phyloP scores from a whole-genome alignment of 2,329 filamentous ascomycete species.

The Periconia sp. region DNA sequence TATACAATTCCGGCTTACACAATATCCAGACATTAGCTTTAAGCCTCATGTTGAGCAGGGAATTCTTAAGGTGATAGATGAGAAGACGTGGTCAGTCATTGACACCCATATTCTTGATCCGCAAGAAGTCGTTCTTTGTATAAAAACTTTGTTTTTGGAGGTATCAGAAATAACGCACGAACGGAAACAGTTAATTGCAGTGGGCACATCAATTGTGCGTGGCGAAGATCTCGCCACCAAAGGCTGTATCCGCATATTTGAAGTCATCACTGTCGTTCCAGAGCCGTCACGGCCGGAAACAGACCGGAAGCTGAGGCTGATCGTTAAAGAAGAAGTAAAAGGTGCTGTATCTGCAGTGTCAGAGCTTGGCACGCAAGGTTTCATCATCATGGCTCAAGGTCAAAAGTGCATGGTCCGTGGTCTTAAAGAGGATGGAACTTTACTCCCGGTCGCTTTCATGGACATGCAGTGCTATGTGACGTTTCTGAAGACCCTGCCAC shows the following conservation, averaged over 20 bases:
- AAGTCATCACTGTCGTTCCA: conserved; percentile 88
- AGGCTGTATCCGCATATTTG: conserved; percentile 86
- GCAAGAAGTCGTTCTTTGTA: conserved; percentile 75
- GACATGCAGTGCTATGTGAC: conserved; percentile 95
- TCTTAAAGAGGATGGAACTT: conserved; percentile 89
- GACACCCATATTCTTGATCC: conserved; percentile 73
- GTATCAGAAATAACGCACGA: conserved; percentile 90
- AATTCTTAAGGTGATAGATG: conserved; percentile 75
- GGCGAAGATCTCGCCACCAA: conserved; percentile 88
- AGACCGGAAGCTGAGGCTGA: conserved; percentile 78
- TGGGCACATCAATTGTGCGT: conserved; percentile 82
- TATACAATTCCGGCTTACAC: conserved; percentile 13
- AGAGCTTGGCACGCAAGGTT: conserved; percentile 82
- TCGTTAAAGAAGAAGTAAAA: conserved; percentile 88
- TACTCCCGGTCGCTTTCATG: conserved; percentile 94
- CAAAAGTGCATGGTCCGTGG: conserved; percentile 98
- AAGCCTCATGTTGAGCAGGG: conserved; percentile 72
- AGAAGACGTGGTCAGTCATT: conserved; percentile 75
- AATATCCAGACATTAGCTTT: conserved; percentile 50
- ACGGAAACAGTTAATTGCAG: conserved; percentile 75
- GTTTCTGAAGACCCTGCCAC: conserved; percentile 77
- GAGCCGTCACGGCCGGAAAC: conserved; percentile 84
- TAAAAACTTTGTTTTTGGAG: conserved; percentile 83
- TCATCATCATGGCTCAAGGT: conserved; percentile 87
- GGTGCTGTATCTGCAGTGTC: conserved; percentile 87